Evolutionary conservation across 208 protist genomes (phyloP), one percentile per base, ranked within the genome.

Genomic region (Leishmania gerbilli): DNA sequence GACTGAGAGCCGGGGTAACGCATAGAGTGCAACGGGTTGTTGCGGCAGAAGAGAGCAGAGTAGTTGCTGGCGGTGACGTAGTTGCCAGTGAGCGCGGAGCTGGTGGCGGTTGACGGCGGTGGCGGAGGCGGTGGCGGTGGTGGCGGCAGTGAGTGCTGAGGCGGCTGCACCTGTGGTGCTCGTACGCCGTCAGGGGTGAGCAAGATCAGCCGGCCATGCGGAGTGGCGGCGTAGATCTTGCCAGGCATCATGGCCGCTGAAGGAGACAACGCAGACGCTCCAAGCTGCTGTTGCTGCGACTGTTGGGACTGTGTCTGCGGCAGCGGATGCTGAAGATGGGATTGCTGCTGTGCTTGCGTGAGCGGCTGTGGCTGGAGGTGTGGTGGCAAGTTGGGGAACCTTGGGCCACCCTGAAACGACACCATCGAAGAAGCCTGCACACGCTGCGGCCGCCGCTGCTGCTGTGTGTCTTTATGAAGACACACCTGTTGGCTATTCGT

Each of bases 1-100:
- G 37, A 47, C 55, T 77, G 55, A 13, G 62, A 60, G 60, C 76
- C 76, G 27, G 76, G 64, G 62, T 79, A 79, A 8, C 40, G 51
- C 58, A 72, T 68, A 15, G 45, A 71, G 58, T 79, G 76, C 62
- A 71, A 34, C 6, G 76, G 76, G 62, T 79, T 79, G 62, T 79
- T 79, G 76, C 76, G 76, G 42, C 76, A 79, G 62, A 79, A 79
- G 27, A 79, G 64, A 56, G 55, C 42, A 47, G 76, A 79, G 76
- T 71, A 56, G 40, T 71, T 79, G 42, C 64, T 79, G n/a, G 60
- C 76, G 9, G 55, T 71, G 7, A 79, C 62, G 47, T 79, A 79
- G 76, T 79, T 71, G 9, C 64, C 64, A 0, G 76, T 71, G 17
- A 72, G 64, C 13, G 55, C n/a, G 8, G 62, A 71, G n/a, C 24